These are phyloP conservation scores for Calocybe cyanea DNA, from an alignment of 768 basidiomycete species.

Conservation along the genomic window DNA sequence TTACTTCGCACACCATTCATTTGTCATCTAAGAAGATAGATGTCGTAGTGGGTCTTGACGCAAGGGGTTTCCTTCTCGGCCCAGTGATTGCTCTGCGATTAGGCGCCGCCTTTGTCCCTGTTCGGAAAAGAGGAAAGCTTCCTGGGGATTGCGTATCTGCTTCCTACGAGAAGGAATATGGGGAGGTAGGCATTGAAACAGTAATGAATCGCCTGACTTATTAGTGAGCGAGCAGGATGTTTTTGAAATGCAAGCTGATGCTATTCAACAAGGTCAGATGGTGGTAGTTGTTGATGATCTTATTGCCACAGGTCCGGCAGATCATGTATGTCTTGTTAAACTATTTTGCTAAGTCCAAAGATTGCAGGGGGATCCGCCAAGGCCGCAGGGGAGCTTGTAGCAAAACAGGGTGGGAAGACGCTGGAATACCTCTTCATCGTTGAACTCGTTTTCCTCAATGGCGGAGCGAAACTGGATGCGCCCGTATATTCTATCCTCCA, in stretches of 20 bases:
- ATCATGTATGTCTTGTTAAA: not conserved
- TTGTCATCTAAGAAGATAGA: constrained; percentile 71
- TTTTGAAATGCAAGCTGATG: constrained; percentile 94
- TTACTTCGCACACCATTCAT: constrained; percentile 72
- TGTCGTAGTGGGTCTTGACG: constrained; percentile 92
- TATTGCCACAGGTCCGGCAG: constrained; percentile 81
- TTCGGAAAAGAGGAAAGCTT: constrained; percentile 92
- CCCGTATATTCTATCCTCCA: constrained; percentile 88
- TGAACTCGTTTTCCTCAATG: constrained; percentile 74
- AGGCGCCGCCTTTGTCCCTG: constrained; percentile 93
- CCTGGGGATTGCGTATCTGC: constrained; percentile 78
- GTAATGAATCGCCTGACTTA: not conserved
- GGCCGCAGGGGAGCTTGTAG: constrained; percentile 87
- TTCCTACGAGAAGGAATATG: constrained; percentile 91
- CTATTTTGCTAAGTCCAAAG: not conserved
- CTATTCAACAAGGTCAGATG: constrained; percentile 76
- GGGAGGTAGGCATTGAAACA: constrained; percentile 47
- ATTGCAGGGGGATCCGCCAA: constrained; percentile 82
- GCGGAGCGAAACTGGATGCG: constrained; percentile 73
- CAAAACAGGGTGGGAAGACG: constrained; percentile 77
- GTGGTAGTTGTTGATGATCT: constrained; percentile 92
- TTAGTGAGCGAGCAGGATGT: constrained; percentile 55
- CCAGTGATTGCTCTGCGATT: constrained; percentile 88
- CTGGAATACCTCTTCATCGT: constrained; percentile 95
- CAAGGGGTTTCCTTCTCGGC: constrained; percentile 92